A percentile compares a stretch with the other conserved stretches of the same genome.
Evolutionary conservation across 2,329 filamentous ascomycete genomes (phyloP).

Genomic region (Knufia fluminis): DNA sequence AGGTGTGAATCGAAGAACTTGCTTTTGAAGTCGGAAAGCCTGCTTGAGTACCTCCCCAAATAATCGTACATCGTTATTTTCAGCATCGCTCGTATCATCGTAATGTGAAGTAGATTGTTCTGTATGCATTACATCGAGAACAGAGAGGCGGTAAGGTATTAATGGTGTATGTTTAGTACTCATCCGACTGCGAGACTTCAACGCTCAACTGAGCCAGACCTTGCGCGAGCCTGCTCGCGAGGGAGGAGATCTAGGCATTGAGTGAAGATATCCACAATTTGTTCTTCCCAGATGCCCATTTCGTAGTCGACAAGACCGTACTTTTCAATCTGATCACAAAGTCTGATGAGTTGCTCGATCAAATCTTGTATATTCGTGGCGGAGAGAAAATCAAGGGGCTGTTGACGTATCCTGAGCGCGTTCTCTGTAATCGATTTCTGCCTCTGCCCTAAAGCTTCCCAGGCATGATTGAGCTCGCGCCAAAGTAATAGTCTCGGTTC

Average conservation of each 20-base stretch:
- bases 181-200: neutral
- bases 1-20: neutral
- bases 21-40: neutral
- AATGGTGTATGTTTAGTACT: neutral
- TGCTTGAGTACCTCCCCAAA: neutral
- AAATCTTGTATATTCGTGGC: slow-evolving; percentile 64
- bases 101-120: neutral
- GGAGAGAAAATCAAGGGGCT: slow-evolving; percentile 53
- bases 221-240: slow-evolving; percentile 2
- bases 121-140: neutral
- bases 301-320: slow-evolving; percentile 96
- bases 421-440: slow-evolving; percentile 65
- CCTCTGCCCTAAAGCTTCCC: slow-evolving; percentile 72
- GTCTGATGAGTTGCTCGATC: slow-evolving; percentile 68
- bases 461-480: slow-evolving; percentile 90
- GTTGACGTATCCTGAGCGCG: slow-evolving; percentile 50
- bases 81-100: slow-evolving; percentile 5
- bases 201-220: neutral
- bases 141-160: neutral
- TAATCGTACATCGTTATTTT: slow-evolving; percentile 10
- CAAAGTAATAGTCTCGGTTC: slow-evolving; percentile 73
- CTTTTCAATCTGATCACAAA: slow-evolving; percentile 80
- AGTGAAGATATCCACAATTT: slow-evolving; percentile 55
- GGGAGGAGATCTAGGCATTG: slow-evolving; percentile 15
- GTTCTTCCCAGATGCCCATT: slow-evolving; percentile 92